These are phyloP conservation scores for Aspergillus chevalieri DNA, from an alignment of 2,329 filamentous ascomycete genomes.

Conservation along the genomic window DNA sequence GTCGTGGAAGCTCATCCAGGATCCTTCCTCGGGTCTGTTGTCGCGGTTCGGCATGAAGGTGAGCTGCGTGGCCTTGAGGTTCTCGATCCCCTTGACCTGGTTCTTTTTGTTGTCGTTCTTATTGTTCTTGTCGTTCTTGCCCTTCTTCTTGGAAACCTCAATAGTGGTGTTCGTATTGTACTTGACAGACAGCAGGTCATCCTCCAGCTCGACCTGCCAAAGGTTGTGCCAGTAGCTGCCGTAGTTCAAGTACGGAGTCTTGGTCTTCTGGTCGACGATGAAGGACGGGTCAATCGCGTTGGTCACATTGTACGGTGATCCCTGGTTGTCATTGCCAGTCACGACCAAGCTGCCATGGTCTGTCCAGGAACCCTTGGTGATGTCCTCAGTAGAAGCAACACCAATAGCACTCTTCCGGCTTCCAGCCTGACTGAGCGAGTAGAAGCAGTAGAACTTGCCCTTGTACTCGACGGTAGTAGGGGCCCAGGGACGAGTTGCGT, in stretches of 20 bases:
- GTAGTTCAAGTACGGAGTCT: slow-evolving; percentile 22
- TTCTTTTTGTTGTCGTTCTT: background rate
- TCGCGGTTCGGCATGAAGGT: slow-evolving; percentile 9
- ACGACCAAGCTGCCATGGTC: slow-evolving; percentile 25
- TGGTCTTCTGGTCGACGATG: slow-evolving; percentile 13
- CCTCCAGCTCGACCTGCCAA: slow-evolving; percentile 23
- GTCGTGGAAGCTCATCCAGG: slow-evolving; percentile 24
- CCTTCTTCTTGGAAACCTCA: background rate
- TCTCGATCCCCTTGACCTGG: background rate
- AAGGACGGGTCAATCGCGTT: slow-evolving; percentile 28
- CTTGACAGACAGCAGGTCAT: slow-evolving; percentile 21
- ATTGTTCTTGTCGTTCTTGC: background rate
- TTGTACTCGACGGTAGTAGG: slow-evolving; percentile 21
- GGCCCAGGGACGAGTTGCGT: slow-evolving; percentile 23
- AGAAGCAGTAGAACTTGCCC: slow-evolving; percentile 27
- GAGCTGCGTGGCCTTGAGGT: slow-evolving; percentile 19
- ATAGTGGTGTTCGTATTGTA: slow-evolving; percentile 1
- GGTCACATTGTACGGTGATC: slow-evolving; percentile 20
- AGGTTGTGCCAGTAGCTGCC: slow-evolving; percentile 27
- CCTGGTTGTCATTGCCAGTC: slow-evolving; percentile 14
- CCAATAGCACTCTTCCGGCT: slow-evolving; percentile 25
- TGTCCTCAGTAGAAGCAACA: slow-evolving; percentile 18
- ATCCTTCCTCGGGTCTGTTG: slow-evolving; percentile 21
- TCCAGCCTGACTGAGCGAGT: slow-evolving; percentile 19
- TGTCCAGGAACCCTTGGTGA: slow-evolving; percentile 17